These are phyloP conservation scores for Volvox reticuliferus DNA, from an alignment of 139 green algal genomes.

Conservation along the genomic window DNA sequence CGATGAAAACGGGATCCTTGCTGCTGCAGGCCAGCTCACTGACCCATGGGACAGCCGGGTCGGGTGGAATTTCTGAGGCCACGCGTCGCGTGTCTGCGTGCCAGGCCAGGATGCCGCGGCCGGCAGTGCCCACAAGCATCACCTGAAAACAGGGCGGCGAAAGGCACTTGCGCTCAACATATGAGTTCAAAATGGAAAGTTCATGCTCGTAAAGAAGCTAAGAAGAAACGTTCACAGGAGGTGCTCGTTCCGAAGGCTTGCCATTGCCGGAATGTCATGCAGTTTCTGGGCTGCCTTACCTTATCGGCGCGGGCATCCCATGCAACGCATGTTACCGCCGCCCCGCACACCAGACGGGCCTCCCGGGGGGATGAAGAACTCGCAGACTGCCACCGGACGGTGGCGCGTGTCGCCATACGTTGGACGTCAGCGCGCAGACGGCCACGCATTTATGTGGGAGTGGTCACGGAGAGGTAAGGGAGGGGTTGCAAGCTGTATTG, in stretches of 20 bases:
- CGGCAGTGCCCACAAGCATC: constrained; percentile 62
- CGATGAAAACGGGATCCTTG: constrained; percentile 53
- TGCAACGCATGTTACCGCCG: constrained; percentile 52
- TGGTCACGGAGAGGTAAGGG: too few species aligned
- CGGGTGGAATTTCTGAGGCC: constrained; percentile 48
- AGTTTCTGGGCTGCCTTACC: constrained; percentile 1
- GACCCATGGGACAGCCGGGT: constrained; percentile 37
- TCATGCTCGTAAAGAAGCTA: too few species aligned
- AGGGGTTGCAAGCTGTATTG: too few species aligned
- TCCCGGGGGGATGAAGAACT: constrained; percentile 29
- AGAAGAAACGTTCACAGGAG: too few species aligned
- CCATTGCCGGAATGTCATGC: too few species aligned
- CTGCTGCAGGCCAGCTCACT: constrained; percentile 50
- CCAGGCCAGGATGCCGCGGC: constrained; percentile 57
- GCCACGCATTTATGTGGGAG: too few species aligned
- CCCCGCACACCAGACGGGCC: constrained; percentile 50
- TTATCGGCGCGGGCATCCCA: constrained; percentile 70
- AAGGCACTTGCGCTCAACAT: too few species aligned
- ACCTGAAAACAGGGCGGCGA: constrained; percentile 2
- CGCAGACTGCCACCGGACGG: neutral
- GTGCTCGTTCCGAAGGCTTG: too few species aligned
- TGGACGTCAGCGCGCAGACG: too few species aligned
- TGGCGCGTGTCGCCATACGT: neutral
- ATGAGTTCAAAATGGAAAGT: too few species aligned
- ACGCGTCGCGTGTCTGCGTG: constrained; percentile 67